These are phyloP conservation scores for Aureobasidium musti DNA, from an alignment of 2,329 filamentous ascomycete genomes.

Conservation along the genomic window DNA sequence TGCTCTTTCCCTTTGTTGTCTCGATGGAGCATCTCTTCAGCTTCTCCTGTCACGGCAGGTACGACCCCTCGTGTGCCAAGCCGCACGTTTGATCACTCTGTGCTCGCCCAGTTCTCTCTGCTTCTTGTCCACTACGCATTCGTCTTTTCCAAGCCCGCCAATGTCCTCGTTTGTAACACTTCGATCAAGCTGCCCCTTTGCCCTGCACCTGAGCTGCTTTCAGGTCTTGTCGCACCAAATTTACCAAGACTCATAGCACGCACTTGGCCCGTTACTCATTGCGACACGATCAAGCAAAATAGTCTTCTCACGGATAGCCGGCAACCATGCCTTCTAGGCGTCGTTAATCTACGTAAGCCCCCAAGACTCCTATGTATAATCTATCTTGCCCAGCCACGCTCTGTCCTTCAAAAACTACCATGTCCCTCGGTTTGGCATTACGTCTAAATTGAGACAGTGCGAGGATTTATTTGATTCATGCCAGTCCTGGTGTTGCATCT, in stretches of 20 bases:
- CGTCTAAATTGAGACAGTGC: background rate
- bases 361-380: conserved; percentile 18
- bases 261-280: conserved; percentile 22
- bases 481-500: background rate
- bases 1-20: background rate
- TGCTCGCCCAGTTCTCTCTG: conserved; percentile 16
- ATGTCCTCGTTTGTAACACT: background rate
- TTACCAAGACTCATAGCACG: conserved; percentile 18
- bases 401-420: background rate
- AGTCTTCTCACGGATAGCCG: conserved; percentile 2
- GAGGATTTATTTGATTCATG: background rate
- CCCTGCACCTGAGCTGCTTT: conserved; percentile 12
- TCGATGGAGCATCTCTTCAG: background rate
- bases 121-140: background rate
- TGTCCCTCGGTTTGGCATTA: conserved; percentile 3
- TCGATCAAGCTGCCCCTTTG: conserved; percentile 8
- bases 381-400: background rate
- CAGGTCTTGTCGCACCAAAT: conserved; percentile 14
- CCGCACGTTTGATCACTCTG: conserved; percentile 13
- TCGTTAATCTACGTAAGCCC: conserved; percentile 17
- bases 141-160: conserved; percentile 23
- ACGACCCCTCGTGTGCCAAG: conserved; percentile 1
- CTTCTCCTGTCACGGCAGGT: background rate
- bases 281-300: conserved; percentile 1
- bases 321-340: conserved; percentile 17